A percentile compares a stretch with the other conserved stretches of the same genome.
Conservation (phyloP, 495 filamentous ascomycete species). For the Penicillium cosmopolitanum region DNA sequence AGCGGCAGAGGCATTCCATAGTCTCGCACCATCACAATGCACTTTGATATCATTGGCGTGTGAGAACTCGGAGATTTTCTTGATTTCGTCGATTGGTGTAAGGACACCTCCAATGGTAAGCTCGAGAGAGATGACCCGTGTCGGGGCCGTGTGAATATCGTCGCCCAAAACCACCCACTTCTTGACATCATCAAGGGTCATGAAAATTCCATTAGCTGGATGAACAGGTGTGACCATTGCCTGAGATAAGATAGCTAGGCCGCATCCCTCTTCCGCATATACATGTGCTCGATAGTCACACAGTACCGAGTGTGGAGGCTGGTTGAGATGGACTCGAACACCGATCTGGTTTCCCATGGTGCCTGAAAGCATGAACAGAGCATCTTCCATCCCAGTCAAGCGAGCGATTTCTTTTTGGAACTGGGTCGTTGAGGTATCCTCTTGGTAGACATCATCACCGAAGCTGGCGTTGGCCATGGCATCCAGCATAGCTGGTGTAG, state of each 20-base stretch:
- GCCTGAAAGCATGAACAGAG: conserved; percentile 74
- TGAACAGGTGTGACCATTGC: conserved; percentile 61
- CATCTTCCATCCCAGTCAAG: conserved; percentile 69
- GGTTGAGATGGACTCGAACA: conserved; percentile 66
- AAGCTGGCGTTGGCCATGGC: conserved; percentile 61
- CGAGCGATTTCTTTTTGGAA: conserved; percentile 67
- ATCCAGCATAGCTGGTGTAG: conserved; percentile 70
- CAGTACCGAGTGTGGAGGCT: conserved; percentile 72
- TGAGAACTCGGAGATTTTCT: conserved; percentile 34
- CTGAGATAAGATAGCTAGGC: conserved; percentile 61
- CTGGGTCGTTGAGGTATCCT: conserved; percentile 63
- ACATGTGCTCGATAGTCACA: conserved; percentile 71
- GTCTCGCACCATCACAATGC: conserved; percentile 39
- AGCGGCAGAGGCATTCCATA: conserved; percentile 37
- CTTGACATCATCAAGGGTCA: conserved; percentile 71
- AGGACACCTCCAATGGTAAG: conserved; percentile 37
- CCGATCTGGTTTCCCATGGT: conserved; percentile 87
- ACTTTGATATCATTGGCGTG: conserved; percentile 33
- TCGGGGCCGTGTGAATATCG: conserved; percentile 40
- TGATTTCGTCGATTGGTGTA: conserved; percentile 35
- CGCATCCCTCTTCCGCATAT: conserved; percentile 73
- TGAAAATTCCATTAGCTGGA: conserved; percentile 64
- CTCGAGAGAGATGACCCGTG: conserved; percentile 38
- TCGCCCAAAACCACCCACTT: conserved; percentile 44
- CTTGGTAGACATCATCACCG: conserved; percentile 75